Percentiles rank a stretch among this genome's conserved stretches.
These are phyloP conservation scores for Apiotrichum gracile DNA, from an alignment of 1,284 basidiomycete species.

Conservation along the genomic window DNA sequence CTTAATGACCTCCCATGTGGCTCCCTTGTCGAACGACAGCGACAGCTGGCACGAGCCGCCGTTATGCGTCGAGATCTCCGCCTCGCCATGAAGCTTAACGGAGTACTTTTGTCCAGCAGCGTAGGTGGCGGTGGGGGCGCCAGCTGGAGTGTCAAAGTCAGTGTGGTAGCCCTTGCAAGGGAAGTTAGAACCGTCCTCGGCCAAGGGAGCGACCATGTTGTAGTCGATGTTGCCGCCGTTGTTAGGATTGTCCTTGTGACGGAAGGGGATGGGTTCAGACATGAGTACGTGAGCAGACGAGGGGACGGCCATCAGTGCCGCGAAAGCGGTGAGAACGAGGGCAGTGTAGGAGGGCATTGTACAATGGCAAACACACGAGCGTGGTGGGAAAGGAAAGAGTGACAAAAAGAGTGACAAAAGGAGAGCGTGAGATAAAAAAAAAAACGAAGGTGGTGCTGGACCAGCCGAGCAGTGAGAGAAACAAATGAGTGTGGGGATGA, in stretches of 20 bases:
- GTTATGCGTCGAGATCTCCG: conserved; percentile 41
- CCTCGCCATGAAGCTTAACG: conserved; percentile 39
- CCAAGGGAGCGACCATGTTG: conserved; percentile 41
- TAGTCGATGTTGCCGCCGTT: conserved; percentile 40
- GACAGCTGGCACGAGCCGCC: conserved; percentile 48
- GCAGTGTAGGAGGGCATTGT: too few species aligned
- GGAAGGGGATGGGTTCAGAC: conserved; percentile 35
- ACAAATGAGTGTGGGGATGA: too few species aligned
- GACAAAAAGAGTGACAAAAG: too few species aligned
- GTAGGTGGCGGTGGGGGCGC: conserved; percentile 34
- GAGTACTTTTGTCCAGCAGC: conserved; percentile 29
- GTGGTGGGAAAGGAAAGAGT: too few species aligned
- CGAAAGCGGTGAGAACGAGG: conserved; percentile 6
- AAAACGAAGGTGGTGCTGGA: too few species aligned
- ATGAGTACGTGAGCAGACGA: conserved; percentile 40
- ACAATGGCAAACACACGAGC: too few species aligned
- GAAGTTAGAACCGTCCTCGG: conserved; percentile 34
- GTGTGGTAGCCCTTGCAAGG: conserved; percentile 49
- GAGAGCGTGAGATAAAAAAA: too few species aligned
- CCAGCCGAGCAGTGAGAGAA: too few species aligned
- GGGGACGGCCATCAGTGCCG: conserved; percentile 13
- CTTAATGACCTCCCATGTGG: conserved; percentile 46
- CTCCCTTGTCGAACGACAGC: conserved; percentile 47
- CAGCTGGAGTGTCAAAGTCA: too few species aligned
- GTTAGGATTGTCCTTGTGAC: conserved; percentile 33